A percentile compares a stretch with the other conserved stretches of the same genome.
These are phyloP conservation scores for Hyaloperonospora brassicae DNA, from an alignment of 352 stramenopile genomes.

Conservation along the genomic window DNA sequence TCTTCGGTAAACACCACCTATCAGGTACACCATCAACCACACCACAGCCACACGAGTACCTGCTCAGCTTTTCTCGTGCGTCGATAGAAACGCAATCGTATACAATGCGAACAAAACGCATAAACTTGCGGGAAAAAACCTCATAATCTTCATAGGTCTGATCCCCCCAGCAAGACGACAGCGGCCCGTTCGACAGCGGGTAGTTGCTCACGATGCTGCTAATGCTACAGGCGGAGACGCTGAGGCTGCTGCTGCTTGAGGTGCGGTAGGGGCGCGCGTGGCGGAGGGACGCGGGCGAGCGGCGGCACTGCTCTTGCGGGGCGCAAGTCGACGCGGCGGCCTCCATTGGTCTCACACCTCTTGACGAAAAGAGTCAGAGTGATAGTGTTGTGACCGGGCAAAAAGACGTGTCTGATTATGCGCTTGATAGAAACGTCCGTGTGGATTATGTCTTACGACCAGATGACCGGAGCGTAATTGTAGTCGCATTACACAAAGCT, in stretches of 20 bases:
- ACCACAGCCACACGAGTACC: neutral
- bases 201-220: slow-evolving; percentile 24
- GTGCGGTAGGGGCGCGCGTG: slow-evolving; percentile 10
- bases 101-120: too few relatives aligned
- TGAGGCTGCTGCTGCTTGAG: slow-evolving; percentile 31
- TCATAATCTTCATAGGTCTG: slow-evolving; percentile 34
- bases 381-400: neutral
- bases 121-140: slow-evolving; percentile 8
- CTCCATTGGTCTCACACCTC: slow-evolving; percentile 1
- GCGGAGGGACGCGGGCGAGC: slow-evolving; percentile 20
- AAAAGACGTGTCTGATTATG: neutral
- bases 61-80: too few relatives aligned
- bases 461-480: too few relatives aligned
- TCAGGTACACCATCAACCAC: slow-evolving; percentile 1
- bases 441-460: too few relatives aligned
- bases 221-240: slow-evolving; percentile 29
- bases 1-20: slow-evolving; percentile 53
- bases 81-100: too few relatives aligned
- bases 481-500: too few relatives aligned
- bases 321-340: slow-evolving; percentile 4
- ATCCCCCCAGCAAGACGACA: slow-evolving; percentile 9
- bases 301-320: slow-evolving; percentile 11
- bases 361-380: neutral
- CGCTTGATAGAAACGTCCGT: too few relatives aligned
- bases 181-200: slow-evolving; percentile 6